These are phyloP conservation scores for Plasmodium knowlesi DNA, from an alignment of 169 alveolate species.

Conservation along the genomic window DNA sequence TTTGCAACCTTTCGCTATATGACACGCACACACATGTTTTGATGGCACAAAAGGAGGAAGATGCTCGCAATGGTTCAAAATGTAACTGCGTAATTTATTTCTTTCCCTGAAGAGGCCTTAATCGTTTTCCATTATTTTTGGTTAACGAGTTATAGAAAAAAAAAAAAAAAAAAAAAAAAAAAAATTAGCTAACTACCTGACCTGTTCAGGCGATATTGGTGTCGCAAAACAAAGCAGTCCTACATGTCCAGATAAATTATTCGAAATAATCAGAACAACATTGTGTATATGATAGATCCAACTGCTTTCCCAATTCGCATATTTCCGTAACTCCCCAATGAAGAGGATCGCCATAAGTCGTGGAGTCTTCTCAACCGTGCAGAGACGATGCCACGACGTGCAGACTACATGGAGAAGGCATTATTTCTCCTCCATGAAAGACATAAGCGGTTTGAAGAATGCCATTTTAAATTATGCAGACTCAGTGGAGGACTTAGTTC, in stretches of 20 bases:
- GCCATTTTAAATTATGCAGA: conserved; percentile 16
- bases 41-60: not conserved
- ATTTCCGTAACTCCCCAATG: not conserved
- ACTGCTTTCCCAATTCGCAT: not conserved
- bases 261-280: not conserved
- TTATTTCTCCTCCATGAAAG: not conserved
- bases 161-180: not conserved
- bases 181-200: conserved; percentile 67
- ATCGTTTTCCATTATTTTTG: not conserved
- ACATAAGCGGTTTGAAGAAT: not conserved
- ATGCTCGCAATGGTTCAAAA: not conserved
- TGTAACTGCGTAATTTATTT: not conserved
- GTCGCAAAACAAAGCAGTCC: not conserved
- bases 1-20: not conserved
- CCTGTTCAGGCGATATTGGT: conserved; percentile 78
- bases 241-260: not conserved
- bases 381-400: not conserved
- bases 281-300: not conserved
- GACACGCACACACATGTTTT: not conserved
- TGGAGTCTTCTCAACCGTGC: not conserved
- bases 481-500: not conserved
- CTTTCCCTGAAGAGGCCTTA: not conserved
- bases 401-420: not conserved
- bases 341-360: not conserved
- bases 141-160: not conserved